A percentile compares a stretch with the other conserved stretches of the same genome.
Evolutionary conservation across 176 grass and related monocot species (phyloP).

Genomic region (Chrysopogon serrulatus): DNA sequence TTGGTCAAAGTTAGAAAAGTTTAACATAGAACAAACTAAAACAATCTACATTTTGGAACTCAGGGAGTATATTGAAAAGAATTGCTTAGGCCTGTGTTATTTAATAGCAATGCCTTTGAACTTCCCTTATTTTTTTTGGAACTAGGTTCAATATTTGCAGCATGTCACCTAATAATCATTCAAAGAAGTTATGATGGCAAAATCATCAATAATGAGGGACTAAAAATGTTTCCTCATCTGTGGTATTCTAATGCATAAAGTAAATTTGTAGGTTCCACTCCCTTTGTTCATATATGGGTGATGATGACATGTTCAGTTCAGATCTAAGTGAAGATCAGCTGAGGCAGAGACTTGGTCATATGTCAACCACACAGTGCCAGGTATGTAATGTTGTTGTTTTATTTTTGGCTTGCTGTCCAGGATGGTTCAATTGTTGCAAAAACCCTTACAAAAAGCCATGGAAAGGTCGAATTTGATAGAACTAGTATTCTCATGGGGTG

Average conservation of each 20-base stretch:
- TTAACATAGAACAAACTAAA: not conserved
- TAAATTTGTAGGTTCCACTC: conserved; percentile 80
- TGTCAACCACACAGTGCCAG: conserved; percentile 90
- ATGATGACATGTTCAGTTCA: conserved; percentile 99
- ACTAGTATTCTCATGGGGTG: not conserved
- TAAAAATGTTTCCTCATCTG: not conserved
- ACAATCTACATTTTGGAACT: not conserved
- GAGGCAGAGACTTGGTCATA: conserved; percentile 92
- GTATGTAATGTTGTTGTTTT: conserved; percentile 22
- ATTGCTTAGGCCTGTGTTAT: not conserved
- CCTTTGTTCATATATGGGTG: conserved; percentile 94
- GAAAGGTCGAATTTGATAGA: not conserved
- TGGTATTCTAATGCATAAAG: conserved; percentile 23
- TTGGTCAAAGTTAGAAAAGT: not conserved
- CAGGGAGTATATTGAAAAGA: not conserved
- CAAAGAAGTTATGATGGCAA: conserved; percentile 9
- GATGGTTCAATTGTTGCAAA: not conserved
- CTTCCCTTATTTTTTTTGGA: not conserved
- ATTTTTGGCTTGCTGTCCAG: conserved; percentile 6
- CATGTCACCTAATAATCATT: not conserved
- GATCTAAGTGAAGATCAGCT: conserved; percentile 99
- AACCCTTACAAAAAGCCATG: not conserved
- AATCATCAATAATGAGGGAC: not conserved
- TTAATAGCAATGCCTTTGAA: not conserved
- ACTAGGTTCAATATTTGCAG: not conserved